Evolutionary conservation across 305 asterid genomes (phyloP), one percentile per base, ranked within the genome.

Genomic region (Fraxinus velutina): DNA sequence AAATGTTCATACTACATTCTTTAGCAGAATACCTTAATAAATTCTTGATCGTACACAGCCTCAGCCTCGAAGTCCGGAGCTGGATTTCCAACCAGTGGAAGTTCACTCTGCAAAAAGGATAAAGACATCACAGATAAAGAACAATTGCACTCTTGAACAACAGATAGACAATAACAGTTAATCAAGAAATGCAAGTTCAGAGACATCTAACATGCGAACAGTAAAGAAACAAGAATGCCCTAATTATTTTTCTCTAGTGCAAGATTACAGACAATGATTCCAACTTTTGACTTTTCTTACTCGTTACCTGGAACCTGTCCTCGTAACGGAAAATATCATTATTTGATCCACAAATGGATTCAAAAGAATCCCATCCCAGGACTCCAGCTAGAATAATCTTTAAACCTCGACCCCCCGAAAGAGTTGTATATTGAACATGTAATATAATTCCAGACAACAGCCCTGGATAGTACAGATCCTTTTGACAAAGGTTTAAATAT

Each of bases 31-130:
- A 92, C 98, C 87, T 90, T 88, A 78, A 92, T 86, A 84, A 95
- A 93, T 79, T 95, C 99, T 87, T 93, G 99, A 80, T 95, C 98
- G 36, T 92, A 94, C 79, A 95, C 97, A 80, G 99, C 98, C 88
- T 93, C 98, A 0, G 98, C 99, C 87, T 93, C 99, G 77, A 95
- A 95, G 85, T 95, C 97, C 6, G 98, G 98, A 72, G 99, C 98
- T 80, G 22, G 50, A 82, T 95, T 95, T 47, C 98, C 99, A 78
- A 95, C 99, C 57, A 92, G 93, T 5, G 99, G 99, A 75, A 90
- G 89, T 47, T 90, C 97, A 87, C 91, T 76, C 99, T 93, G 90
- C 76, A 33, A 81, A 66, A 62, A 80, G 33, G 64, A 82, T 19
- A 81, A 29, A 72, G 22, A 36, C 10, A 32, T 77, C 73, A 82